These are phyloP conservation scores for Vachellia pachyceras DNA, from an alignment of 306 rosid genomes.

Conservation along the genomic window DNA sequence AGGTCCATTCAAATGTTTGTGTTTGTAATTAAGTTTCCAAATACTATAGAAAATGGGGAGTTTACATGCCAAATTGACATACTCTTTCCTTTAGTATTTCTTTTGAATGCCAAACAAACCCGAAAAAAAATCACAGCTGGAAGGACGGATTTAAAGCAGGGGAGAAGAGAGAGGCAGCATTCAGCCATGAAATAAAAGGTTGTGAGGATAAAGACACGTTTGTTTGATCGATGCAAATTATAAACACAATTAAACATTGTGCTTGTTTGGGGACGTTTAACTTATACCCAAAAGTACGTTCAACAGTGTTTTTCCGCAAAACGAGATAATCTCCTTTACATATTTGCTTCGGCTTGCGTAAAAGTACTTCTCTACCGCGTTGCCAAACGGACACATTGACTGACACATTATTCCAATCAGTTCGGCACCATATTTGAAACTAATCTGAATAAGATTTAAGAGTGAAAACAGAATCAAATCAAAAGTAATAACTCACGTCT, in stretches of 20 bases:
- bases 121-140: not conserved
- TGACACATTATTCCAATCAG: not conserved
- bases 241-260: not conserved
- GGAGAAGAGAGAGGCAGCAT: not conserved
- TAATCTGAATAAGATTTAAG: not conserved
- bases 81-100: not conserved
- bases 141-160: not conserved
- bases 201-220: not conserved
- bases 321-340: too few relatives aligned
- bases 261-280: too few relatives aligned
- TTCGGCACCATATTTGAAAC: not conserved
- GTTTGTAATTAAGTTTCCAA: slow-evolving; percentile 29
- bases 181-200: not conserved
- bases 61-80: not conserved
- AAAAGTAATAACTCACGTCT: slow-evolving; percentile 58
- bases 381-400: too few relatives aligned
- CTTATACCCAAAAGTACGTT: too few relatives aligned
- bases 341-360: too few relatives aligned
- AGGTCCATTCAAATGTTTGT: not conserved
- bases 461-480: not conserved
- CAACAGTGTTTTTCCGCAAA: too few relatives aligned
- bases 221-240: not conserved
- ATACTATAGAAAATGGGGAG: not conserved
- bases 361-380: too few relatives aligned
- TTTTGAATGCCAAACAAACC: not conserved